Evolutionary conservation across 129 eudicot species (phyloP).

Genomic region (Chrysanthemum lavandulifolium): DNA sequence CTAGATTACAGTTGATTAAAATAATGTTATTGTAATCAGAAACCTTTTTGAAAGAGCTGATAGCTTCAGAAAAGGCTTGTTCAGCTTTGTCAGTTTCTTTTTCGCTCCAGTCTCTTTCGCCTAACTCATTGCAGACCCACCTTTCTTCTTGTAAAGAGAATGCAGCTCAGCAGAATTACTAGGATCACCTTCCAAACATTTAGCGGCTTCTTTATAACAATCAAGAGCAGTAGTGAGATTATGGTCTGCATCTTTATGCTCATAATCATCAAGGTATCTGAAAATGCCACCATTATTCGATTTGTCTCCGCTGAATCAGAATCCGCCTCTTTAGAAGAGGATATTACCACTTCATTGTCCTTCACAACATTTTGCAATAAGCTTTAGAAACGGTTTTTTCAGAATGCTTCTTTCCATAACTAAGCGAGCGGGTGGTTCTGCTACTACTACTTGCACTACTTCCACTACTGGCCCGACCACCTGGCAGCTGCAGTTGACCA

Average conservation of each 20-base stretch:
- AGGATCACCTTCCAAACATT: slow-evolving; percentile 47
- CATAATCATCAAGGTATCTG: slow-evolving; percentile 53
- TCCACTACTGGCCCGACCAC: slow-evolving; percentile 96
- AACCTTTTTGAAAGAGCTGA: slow-evolving; percentile 61
- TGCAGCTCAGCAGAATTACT: slow-evolving; percentile 52
- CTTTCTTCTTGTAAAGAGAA: slow-evolving; percentile 78
- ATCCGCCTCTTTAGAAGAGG: slow-evolving; percentile 29
- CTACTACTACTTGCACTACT: slow-evolving; percentile 91
- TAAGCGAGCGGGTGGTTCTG: slow-evolving; percentile 26
- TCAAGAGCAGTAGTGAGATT: slow-evolving; percentile 57
- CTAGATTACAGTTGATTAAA: slow-evolving; percentile 82
- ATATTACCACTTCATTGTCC: slow-evolving; percentile 28
- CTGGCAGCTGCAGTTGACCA: slow-evolving; percentile 91
- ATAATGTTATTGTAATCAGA: slow-evolving; percentile 78
- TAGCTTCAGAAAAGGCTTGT: slow-evolving; percentile 79
- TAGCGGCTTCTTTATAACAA: slow-evolving; percentile 69
- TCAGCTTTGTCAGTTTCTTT: slow-evolving; percentile 77
- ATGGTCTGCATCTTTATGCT: slow-evolving; percentile 53
- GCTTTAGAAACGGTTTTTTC: slow-evolving; percentile 50
- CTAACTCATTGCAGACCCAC: slow-evolving; percentile 99
- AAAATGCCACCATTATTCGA: slow-evolving; percentile 75
- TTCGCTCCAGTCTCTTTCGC: slow-evolving; percentile 65
- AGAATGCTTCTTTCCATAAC: slow-evolving; percentile 47
- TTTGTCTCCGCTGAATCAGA: slow-evolving; percentile 32
- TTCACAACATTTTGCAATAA: slow-evolving; percentile 12